phyloP scores from a whole-genome alignment of 2,329 filamentous ascomycete species.

The Penicillium sp. region DNA sequence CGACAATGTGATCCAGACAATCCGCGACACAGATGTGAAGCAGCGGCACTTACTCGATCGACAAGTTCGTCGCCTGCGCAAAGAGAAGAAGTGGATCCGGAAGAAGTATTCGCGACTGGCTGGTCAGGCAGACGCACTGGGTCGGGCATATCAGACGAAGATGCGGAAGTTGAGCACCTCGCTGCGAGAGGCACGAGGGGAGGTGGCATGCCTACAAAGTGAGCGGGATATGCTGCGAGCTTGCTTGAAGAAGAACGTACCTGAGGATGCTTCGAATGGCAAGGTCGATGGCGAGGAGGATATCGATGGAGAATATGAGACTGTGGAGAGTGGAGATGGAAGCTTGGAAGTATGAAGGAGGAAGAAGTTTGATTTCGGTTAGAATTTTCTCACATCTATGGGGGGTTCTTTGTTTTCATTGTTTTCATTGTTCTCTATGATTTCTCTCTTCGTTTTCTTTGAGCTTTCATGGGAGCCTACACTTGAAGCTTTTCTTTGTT shows the following conservation, averaged over 20 bases:
- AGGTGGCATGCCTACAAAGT: background rate
- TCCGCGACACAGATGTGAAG: conserved; percentile 21
- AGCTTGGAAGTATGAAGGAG: background rate
- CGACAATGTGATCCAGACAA: conserved; percentile 27
- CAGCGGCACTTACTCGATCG: conserved; percentile 21
- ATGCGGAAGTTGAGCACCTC: conserved; percentile 7
- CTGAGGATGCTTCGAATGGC: background rate
- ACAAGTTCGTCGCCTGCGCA: conserved; percentile 15
- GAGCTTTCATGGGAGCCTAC: background rate
- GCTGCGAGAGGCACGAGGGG: conserved; percentile 1
- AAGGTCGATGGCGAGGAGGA: background rate
- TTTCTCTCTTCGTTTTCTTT: background rate
- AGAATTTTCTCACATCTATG: no score
- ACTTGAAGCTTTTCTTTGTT: background rate
- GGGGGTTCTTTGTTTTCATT: background rate
- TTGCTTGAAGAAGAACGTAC: background rate
- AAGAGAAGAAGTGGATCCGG: conserved; percentile 21
- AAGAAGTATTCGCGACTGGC: conserved; percentile 22
- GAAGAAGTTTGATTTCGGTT: background rate
- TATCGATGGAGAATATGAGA: background rate
- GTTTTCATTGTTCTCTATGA: background rate
- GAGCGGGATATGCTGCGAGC: conserved; percentile 3
- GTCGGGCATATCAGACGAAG: conserved; percentile 16
- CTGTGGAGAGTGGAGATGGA: background rate
- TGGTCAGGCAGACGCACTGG: conserved; percentile 15